Percentiles rank a stretch among this genome's conserved stretches.
phyloP scores from a whole-genome alignment of 2,329 filamentous ascomycete genomes.

The Monosporascus sp. region DNA sequence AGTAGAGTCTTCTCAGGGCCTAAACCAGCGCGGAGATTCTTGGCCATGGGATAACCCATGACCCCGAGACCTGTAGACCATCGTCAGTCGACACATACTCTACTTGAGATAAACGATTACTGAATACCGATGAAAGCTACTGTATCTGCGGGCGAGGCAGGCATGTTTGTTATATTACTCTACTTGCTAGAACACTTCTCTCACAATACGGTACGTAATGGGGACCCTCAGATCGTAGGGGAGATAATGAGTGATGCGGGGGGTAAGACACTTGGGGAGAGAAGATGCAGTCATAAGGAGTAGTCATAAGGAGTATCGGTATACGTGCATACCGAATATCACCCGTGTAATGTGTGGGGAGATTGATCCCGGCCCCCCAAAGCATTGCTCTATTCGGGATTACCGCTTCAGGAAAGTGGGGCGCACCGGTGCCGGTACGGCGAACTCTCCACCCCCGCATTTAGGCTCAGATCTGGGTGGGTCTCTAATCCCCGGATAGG shows the following conservation, averaged over 20 bases:
- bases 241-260: too few relatives aligned
- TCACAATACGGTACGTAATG: too few relatives aligned
- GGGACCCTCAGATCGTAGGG: too few relatives aligned
- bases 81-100: not conserved
- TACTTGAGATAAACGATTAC: not conserved
- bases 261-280: too few relatives aligned
- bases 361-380: too few relatives aligned
- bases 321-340: too few relatives aligned
- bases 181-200: too few relatives aligned
- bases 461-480: not conserved
- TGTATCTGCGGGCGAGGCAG: slow-evolving; percentile 16
- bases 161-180: slow-evolving; percentile 3
- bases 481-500: not conserved
- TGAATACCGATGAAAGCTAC: slow-evolving; percentile 26
- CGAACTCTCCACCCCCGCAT: not conserved
- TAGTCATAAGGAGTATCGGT: too few relatives aligned
- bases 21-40: slow-evolving; percentile 25
- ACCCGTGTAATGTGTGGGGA: too few relatives aligned
- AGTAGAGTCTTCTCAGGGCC: slow-evolving; percentile 18
- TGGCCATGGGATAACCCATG: slow-evolving; percentile 32
- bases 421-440: not conserved
- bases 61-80: slow-evolving; percentile 24
- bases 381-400: not conserved
- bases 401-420: not conserved
- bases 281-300: too few relatives aligned